Base-by-base conservation (phyloP, 108 stramenopile genomes). In the Stephanodiscus triporus region DNA sequence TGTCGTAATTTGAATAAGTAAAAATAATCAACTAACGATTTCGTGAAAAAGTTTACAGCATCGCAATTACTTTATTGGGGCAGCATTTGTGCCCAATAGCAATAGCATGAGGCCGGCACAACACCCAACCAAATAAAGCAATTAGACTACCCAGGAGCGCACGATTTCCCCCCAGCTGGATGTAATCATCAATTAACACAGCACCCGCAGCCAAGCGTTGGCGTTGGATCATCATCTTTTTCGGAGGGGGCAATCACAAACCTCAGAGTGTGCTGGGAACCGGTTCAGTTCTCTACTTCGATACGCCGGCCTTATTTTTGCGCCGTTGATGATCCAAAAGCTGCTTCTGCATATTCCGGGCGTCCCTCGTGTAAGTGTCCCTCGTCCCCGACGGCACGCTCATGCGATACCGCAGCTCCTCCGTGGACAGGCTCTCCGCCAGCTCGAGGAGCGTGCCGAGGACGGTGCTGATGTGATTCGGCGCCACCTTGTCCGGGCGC, bases 391-490 rank as follows among this genome's bases (percentile, higher is more conserved):
- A 72, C 7, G 89, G 93, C 47, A 94, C 78, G 50, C 86, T 90
- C 90, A 94, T 90, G 4, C 93, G 85, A 80, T 89, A 94, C 22
- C 91, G 73, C 71, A 95, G 70, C 64, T 95, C 94, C 66, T 95
- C 90, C 4, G 94, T 92, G 19, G 89, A 86, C 67, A 95, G 69
- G 45, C 85, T 83, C 68, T 95, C 94, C 10, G 91, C 90, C n/a
- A 95, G 72, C 74, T 95, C 94, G 66, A 95, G 60, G 57, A 95
- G 69, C 1, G 94, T 91, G 11, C 94, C 94, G 59, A 95, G 51
- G 6, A 95, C 94, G 11, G 94, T 95, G 32, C 77, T 81, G 37
- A 95, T 95, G 62, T 92, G 91, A 76, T 95, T 95, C 16, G 91
- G 90, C 9, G 88, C 85, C 32, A 87, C 70, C 84, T 95, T 95